Evolutionary conservation across 768 basidiomycete genomes (phyloP), one percentile per base, ranked within the genome.

Genomic region (Pluteus cervinus): DNA sequence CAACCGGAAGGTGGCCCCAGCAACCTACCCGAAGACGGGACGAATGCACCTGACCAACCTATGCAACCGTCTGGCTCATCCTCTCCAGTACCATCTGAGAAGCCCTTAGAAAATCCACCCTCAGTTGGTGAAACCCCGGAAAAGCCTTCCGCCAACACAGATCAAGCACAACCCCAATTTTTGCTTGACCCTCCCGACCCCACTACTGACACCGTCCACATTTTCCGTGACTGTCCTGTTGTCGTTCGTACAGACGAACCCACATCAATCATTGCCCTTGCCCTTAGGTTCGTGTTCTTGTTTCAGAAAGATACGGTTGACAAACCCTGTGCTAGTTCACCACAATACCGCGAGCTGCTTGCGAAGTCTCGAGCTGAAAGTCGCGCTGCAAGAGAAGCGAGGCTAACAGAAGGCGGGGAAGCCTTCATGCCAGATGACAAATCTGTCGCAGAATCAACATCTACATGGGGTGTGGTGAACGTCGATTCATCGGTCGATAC

Each of bases 181-280:
- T 94, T 87, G 86, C 77, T 79, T 3, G 64, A 78, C 42, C 56
- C 75, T 50, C 46, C 64, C 61, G 82, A 87, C 50, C 74, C 76
- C 4, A 72, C 81, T 57, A 71, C 73, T 43, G 84, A 89, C 53
- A 81, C 81, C 1, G 93, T 97, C 51, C 91, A 98, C 53, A 83
- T 98, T 33, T 97, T 96, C 63, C 74, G 88, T 24, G 93, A 94
- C 52, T 91, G 89, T 11, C 81, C 85, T 2, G 93, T 98, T 77
- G 81, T 97, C 35, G 85, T 99, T 14, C 76, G 94, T 14, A 91
- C 91, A 14, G 92, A 97, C 56, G 96, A 99, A 53, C 96, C 94
- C 2, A 96, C 93, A 0, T 97, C 94, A 12, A 96, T 98, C 52
- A 92, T 98, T 46, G 93, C 96, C 5, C 79, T 97, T 40, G 89